Percentiles rank a stretch among this genome's conserved stretches.
These are phyloP conservation scores for Dactylellina leptospora DNA, from an alignment of 2,329 filamentous ascomycete species.

Conservation along the genomic window DNA sequence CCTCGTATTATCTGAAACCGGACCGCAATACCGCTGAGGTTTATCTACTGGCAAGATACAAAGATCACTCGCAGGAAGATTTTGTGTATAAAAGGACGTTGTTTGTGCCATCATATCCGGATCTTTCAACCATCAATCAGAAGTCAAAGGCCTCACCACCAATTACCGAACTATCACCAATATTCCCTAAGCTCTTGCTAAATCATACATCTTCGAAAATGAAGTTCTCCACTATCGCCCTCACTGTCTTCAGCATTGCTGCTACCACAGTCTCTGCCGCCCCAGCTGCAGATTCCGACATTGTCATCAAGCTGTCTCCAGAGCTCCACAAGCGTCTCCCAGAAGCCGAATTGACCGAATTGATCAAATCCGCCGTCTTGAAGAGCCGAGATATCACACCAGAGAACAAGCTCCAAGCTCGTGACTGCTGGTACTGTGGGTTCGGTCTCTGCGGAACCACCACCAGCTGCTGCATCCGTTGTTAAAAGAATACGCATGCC, in stretches of 20 bases:
- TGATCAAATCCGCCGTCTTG: slow-evolving; percentile 41
- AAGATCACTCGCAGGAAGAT: too few species aligned
- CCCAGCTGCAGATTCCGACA: slow-evolving; percentile 35
- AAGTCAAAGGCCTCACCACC: too few species aligned
- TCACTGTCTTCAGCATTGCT: slow-evolving; percentile 27
- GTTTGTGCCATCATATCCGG: too few species aligned
- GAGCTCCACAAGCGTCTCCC: slow-evolving; percentile 44
- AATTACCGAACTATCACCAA: too few species aligned
- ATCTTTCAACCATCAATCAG: too few species aligned
- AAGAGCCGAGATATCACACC: slow-evolving; percentile 25
- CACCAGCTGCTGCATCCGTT: slow-evolving; percentile 38
- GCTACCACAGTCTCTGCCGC: slow-evolving; percentile 30
- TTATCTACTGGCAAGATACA: too few species aligned
- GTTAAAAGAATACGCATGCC: too few species aligned
- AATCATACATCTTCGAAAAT: slow-evolving; percentile 16
- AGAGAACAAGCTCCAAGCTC: slow-evolving; percentile 30
- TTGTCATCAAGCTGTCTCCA: slow-evolving; percentile 44
- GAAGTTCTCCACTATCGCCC: slow-evolving; percentile 32
- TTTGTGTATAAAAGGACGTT: too few species aligned
- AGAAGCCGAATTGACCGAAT: slow-evolving; percentile 42
- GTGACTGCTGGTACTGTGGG: slow-evolving; percentile 41
- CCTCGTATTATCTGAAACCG: too few species aligned
- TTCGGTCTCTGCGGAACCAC: slow-evolving; percentile 44
- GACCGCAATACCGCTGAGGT: too few species aligned
- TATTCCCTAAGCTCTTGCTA: too few species aligned